A percentile compares a stretch with the other conserved stretches of the same genome.
Conservation (phyloP, 225 moss, liverwort and hornwort genomes). For the Bryoerythrophyllum caledonicum region DNA sequence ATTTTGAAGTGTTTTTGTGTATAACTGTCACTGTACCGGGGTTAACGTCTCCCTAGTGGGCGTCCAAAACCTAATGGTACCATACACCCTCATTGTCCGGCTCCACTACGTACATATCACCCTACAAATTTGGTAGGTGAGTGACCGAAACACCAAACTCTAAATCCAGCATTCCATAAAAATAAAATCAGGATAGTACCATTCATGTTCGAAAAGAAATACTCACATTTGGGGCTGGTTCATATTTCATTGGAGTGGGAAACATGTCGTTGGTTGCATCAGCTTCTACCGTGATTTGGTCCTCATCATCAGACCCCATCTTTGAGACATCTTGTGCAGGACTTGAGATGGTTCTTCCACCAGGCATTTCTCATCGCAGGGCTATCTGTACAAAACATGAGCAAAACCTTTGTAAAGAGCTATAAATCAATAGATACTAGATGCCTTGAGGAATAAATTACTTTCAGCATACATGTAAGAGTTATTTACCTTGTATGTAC, state of each 20-base stretch:
- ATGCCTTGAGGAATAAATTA: not conserved
- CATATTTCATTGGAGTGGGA: slow-evolving; percentile 31
- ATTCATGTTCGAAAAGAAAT: not conserved
- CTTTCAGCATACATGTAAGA: too few relatives aligned
- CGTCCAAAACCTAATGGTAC: slow-evolving; percentile 83
- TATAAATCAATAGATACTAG: not conserved
- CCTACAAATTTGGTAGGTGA: slow-evolving; percentile 39
- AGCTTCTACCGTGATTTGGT: slow-evolving; percentile 21
- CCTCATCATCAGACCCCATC: slow-evolving; percentile 31
- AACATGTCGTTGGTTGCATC: slow-evolving; percentile 21
- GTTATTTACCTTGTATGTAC: slow-evolving; percentile 69
- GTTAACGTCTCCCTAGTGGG: slow-evolving; percentile 76
- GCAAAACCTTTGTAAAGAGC: not conserved
- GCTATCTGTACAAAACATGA: slow-evolving; percentile 58
- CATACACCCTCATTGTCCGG: slow-evolving; percentile 85
- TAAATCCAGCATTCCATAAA: too few relatives aligned
- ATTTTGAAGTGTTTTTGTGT: too few relatives aligned
- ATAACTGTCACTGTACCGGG: too few relatives aligned
- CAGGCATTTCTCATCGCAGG: slow-evolving; percentile 26
- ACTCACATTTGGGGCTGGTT: slow-evolving; percentile 37
- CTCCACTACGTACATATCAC: slow-evolving; percentile 84
- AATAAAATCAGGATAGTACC: not conserved
- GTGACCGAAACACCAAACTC: not conserved
- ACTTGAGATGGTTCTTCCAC: slow-evolving; percentile 19
- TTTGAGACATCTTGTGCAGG: slow-evolving; percentile 26